Percentiles rank a stretch among this genome's conserved stretches.
Evolutionary conservation across 495 filamentous ascomycete genomes (phyloP).

Genomic region (Aspergillus cristatus): DNA sequence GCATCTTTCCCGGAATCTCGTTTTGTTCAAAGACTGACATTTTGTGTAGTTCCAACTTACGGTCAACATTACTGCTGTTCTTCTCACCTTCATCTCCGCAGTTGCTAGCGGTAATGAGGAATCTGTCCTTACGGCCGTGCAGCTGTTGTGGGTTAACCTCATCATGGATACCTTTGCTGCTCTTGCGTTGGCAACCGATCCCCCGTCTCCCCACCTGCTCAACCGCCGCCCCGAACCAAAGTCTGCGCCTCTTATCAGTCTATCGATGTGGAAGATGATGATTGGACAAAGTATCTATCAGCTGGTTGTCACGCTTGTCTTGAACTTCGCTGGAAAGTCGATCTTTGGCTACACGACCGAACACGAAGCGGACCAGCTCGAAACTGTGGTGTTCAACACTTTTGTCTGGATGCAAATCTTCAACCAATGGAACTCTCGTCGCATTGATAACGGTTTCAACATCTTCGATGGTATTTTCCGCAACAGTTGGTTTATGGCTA

Average conservation of each 20-base stretch:
- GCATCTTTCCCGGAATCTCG: not conserved
- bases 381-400: slow-evolving; percentile 79
- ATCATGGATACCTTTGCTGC: slow-evolving; percentile 96
- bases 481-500: slow-evolving; percentile 77
- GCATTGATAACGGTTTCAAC: slow-evolving; percentile 83
- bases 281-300: slow-evolving; percentile 78
- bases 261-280: slow-evolving; percentile 94
- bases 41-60: slow-evolving; percentile 83
- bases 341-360: slow-evolving; percentile 38
- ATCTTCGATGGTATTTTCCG: slow-evolving; percentile 74
- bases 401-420: slow-evolving; percentile 96
- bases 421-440: slow-evolving; percentile 78
- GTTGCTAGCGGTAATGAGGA: slow-evolving; percentile 54
- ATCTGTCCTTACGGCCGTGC: slow-evolving; percentile 74
- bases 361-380: slow-evolving; percentile 39
- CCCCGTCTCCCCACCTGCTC: slow-evolving; percentile 59
- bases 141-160: slow-evolving; percentile 85
- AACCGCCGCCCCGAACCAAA: slow-evolving; percentile 69
- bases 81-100: slow-evolving; percentile 76
- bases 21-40: not conserved
- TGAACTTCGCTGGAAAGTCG: slow-evolving; percentile 60
- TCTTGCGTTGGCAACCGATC: slow-evolving; percentile 84
- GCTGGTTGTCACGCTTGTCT: slow-evolving; percentile 64
- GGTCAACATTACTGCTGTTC: slow-evolving; percentile 81
- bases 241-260: slow-evolving; percentile 64